Evolutionary conservation across 306 rosid genomes (phyloP), one percentile per base, ranked within the genome.

Genomic region (Ochetophila trinervis): DNA sequence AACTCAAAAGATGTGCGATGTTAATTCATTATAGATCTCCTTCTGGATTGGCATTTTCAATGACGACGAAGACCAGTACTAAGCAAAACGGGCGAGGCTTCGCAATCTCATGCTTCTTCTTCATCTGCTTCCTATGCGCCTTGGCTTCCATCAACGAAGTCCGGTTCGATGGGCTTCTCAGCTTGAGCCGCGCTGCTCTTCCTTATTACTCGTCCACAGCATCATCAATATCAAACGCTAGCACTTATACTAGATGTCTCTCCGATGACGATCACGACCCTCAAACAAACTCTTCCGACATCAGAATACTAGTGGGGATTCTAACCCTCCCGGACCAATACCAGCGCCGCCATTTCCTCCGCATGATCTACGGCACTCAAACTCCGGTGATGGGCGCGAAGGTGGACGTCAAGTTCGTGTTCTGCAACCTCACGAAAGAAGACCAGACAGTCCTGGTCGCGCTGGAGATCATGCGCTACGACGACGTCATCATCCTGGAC

Each of bases 271-370:
- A 69, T 49, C 44, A 77, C 9, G 6, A 36, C 9, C 42, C 6
- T 3, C 6, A 6, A 5, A 5, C 42, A 0, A 37, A 37, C 17
- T 44, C 74, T n/a, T 58, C 77, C 9, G 73, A 84, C 5, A 80
- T 84, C 14, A 76, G 99, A 22, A 77, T 93, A 19, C 91, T 93
- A 64, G 79, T 93, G 59, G 91, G 96, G 40, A 76, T 93, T 40
- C 89, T 85, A 40, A 93, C 99, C 0, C 91, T 90, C 18, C 94
- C 99, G 5, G 99, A 93, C 78, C 99, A 93, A 22, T 87, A 93
- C 90, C 80, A 83, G 1, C 83, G 86, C 4, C 95, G 99, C n/a
- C 87, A 93, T 82, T 93, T 93, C 81, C 96, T 93, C 40, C 94
- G 99, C 8, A 74, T 87, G 3, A 81, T 93, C 62, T 93, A 93